Evolutionary conservation across 169 alveolate species (phyloP), one percentile per base, ranked within the genome.

Genomic region (Plasmodium sp.): DNA sequence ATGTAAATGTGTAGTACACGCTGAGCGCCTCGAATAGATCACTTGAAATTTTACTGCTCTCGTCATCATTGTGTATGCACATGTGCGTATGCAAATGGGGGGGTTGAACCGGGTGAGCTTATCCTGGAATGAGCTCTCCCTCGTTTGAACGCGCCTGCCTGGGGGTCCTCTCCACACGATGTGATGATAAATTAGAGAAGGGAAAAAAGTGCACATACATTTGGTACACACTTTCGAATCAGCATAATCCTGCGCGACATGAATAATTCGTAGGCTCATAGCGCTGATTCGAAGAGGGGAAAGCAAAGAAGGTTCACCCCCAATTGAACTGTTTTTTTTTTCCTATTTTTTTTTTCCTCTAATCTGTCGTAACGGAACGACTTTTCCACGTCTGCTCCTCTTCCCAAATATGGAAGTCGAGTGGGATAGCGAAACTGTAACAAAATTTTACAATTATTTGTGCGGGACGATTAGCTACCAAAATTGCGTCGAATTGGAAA

Each of bases 381-480:
- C 33, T 84, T n/a, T n/a, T 43, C 73, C 73, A 54, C 71, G 80
- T 80, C 34, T 88, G 81, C 34, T 14, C 72, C 81, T 54, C 18
- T 34, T 75, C 14, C 36, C 36, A 51, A 51, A 48, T 56, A 86
- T 86, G 92, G 95, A 92, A 22, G 84, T 81, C 75, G 91, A 81
- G 84, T 92, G 95, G 95, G 85, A 92, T 33, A 51, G 43, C 16
- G 85, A 71, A 72, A 71, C 84, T n/a, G 31, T 77, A 0, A 34
- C 83, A 54, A 72, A 82, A 45, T 92, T 92, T 82, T 92, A 82
- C 77, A 92, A 82, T 82, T 92, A 92, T 79, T 83, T 92, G 58
- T 92, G 75, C 62, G 92, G 58, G 18, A 48, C 74, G n/a, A 36
- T 92, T 33, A 67, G 54, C 58, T 82, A 82, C 43, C 85, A 92